Conservation (phyloP, 805 yeast species). For the Blastobotrys attinorum region DNA sequence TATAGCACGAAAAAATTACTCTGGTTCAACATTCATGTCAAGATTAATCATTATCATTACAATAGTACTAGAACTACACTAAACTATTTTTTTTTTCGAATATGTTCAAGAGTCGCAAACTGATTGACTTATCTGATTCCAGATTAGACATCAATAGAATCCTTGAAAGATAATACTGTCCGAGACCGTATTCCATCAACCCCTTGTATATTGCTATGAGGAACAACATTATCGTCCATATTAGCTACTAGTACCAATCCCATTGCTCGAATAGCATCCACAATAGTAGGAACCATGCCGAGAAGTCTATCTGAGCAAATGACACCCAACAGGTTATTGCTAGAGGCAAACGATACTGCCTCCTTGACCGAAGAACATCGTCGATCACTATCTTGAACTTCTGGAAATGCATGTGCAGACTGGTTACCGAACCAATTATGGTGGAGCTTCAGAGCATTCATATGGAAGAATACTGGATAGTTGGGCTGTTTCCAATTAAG, state of each 20-base stretch:
- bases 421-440: slow-evolving; percentile 13
- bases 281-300: slow-evolving; percentile 63
- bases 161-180: slow-evolving; percentile 59
- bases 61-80: no score
- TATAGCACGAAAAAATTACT: no score
- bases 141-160: slow-evolving; percentile 44
- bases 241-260: slow-evolving; percentile 78
- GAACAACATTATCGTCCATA: slow-evolving; percentile 14
- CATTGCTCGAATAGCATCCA: slow-evolving; percentile 64
- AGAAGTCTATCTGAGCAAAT: slow-evolving; percentile 67
- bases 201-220: slow-evolving; percentile 21
- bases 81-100: no score
- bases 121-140: background rate
- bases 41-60: no score
- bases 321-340: slow-evolving; percentile 79
- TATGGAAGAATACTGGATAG: slow-evolving; percentile 83
- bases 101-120: no score
- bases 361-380: slow-evolving; percentile 60
- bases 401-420: slow-evolving; percentile 25
- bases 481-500: slow-evolving; percentile 98
- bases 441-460: slow-evolving; percentile 36
- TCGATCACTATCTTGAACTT: slow-evolving; percentile 23
- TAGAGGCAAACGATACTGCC: slow-evolving; percentile 70
- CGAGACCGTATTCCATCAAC: slow-evolving; percentile 62
- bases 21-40: no score